Base-by-base conservation (phyloP, 1,139 yeast genomes). In the Williopsis jadinii region DNA sequence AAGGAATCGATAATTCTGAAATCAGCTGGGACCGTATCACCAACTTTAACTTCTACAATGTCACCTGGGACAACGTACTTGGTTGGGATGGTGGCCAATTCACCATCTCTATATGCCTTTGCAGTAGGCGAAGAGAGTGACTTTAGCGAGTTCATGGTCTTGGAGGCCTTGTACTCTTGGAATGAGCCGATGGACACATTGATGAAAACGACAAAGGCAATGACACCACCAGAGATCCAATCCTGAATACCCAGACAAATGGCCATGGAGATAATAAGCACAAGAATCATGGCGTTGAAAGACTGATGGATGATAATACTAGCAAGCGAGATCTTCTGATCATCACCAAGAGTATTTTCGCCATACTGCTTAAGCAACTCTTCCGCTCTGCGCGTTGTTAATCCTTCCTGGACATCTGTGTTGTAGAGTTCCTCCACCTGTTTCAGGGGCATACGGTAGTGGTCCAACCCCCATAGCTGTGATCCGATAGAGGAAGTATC, bases 151-250 rank as follows among this genome's bases (percentile, higher is more conserved):
- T 83, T 86, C 88, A 84, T 84, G 1, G 94, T 84, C 59, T 81
- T 77, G 52, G 84, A 92, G 3, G 94, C 94, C 46, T 77, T 76
- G 50, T 69, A 67, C 58, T 82, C 88, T 60, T 84, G 94, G 48
- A 76, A 62, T 41, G 81, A 75, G 2, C 94, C 95, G 38, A 84
- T 83, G 27, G 64, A 63, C 37, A 84, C 79, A 58, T 84, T 84
- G 48, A 84, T 70, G 34, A 64, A 63, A 30, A 84, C 80, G 28
- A 84, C 92, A 41, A 77, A 81, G 1, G 77, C 81, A 57, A 84
- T 81, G 29, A 84, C 94, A 41, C 94, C 94, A 41, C 90, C 94
- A 5, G 88, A 80, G 44, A 84, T 84, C 83, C 86, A 84, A 62
- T 84, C 94, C 43, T 68, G 68, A 51, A 84, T 81, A 12, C 85